A percentile compares a stretch with the other conserved stretches of the same genome.
Evolutionary conservation across 768 basidiomycete species (phyloP).

Genomic region (Rhodotorula sphaerocarpa): DNA sequence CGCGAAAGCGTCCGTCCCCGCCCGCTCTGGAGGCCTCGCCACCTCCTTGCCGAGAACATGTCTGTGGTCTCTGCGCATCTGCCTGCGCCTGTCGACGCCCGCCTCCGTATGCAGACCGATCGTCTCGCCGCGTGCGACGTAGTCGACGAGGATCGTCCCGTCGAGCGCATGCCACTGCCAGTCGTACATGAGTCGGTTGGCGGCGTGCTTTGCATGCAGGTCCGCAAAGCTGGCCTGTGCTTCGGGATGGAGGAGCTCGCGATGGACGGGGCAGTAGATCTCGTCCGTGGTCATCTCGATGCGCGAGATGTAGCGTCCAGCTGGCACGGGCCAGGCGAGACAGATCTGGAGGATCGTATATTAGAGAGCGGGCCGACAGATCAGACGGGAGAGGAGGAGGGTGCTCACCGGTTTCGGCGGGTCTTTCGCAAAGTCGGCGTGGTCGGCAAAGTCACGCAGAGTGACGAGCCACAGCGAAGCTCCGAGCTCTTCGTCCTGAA

Average conservation of each 20-base stretch:
- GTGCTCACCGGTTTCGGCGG: conserved; percentile 8
- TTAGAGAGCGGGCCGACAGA: neutral
- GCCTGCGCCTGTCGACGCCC: no score
- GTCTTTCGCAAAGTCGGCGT: conserved; percentile 1
- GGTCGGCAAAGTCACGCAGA: neutral
- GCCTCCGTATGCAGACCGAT: no score
- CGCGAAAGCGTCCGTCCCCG: no score
- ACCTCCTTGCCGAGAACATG: no score
- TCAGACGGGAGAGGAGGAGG: neutral
- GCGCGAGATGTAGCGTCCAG: neutral
- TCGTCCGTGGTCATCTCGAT: conserved; percentile 19
- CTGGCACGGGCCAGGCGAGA: conserved; percentile 4
- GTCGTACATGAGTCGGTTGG: no score
- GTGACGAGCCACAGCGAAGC: conserved; percentile 3
- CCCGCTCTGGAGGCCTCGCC: no score
- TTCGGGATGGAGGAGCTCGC: no score
- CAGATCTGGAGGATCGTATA: neutral
- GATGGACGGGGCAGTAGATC: conserved; percentile 2
- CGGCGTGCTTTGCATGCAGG: neutral
- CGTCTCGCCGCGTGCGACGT: no score
- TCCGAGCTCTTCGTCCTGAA: neutral
- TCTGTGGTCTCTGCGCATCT: no score
- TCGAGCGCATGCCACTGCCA: no score
- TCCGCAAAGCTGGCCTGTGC: no score
- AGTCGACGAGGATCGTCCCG: no score